These are phyloP conservation scores for Didymella lethalis DNA, from an alignment of 2,329 filamentous ascomycete genomes.

Conservation along the genomic window DNA sequence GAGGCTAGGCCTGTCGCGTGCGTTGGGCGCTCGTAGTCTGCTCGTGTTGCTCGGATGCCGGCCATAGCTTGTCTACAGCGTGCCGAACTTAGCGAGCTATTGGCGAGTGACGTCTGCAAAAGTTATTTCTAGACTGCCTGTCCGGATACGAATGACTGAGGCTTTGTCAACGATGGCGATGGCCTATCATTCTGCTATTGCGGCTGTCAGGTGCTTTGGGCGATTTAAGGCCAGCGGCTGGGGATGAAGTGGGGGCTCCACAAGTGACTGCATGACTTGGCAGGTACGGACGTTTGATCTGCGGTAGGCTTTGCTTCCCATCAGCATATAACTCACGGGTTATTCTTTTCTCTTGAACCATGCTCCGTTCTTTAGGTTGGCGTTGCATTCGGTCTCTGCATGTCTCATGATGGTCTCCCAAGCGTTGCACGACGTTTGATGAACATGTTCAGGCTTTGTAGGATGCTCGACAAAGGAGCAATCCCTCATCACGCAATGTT, in stretches of 20 bases:
- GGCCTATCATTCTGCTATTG: conserved; percentile 1
- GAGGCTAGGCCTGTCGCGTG: neutral
- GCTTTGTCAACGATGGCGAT: neutral
- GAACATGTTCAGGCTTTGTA: neutral
- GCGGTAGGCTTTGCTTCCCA: neutral
- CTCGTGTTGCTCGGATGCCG: conserved; percentile 8
- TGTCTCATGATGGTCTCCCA: neutral
- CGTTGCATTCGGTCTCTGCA: neutral
- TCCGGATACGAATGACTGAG: conserved; percentile 4
- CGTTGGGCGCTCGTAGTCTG: conserved; percentile 5
- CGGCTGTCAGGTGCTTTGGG: conserved; percentile 2
- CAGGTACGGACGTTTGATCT: conserved; percentile 9
- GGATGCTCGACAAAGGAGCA: neutral
- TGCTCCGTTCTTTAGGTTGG: too few species aligned
- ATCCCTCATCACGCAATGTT: neutral
- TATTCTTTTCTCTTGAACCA: neutral
- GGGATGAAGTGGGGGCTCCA: neutral
- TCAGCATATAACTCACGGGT: neutral
- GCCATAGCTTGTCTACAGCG: neutral
- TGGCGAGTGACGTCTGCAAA: conserved; percentile 9
- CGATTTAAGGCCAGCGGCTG: conserved; percentile 7
- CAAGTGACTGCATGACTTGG: conserved; percentile 9
- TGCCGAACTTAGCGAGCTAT: neutral
- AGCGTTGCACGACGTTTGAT: neutral
- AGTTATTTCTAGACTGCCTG: conserved; percentile 8